phyloP scores from a whole-genome alignment of 2,329 filamentous ascomycete genomes.

The Amauroascus niger region DNA sequence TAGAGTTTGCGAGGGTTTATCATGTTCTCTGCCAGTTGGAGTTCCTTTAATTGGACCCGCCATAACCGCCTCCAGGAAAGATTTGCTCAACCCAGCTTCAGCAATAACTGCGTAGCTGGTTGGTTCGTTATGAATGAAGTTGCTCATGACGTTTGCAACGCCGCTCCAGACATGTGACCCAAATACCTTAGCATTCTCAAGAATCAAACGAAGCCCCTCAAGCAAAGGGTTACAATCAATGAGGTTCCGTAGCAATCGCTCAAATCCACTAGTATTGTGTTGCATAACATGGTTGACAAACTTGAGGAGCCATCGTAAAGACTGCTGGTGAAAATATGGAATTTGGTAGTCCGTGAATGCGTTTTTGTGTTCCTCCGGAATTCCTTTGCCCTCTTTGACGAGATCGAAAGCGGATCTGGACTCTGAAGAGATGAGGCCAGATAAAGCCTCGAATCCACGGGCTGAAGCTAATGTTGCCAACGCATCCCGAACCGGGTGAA shows the following conservation, averaged over 20 bases:
- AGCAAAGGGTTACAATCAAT: constrained; percentile 87
- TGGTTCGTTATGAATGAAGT: constrained; percentile 97
- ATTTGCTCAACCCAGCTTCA: constrained; percentile 82
- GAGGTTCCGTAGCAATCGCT: constrained; percentile 80
- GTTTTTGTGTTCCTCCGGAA: constrained; percentile 62
- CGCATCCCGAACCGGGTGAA: constrained; percentile 75
- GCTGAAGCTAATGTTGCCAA: constrained; percentile 73
- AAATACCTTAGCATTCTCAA: constrained; percentile 68
- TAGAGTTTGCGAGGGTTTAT: constrained; percentile 29
- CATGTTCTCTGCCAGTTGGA: constrained; percentile 27
- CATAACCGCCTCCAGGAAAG: constrained; percentile 72
- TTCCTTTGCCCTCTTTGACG: constrained; percentile 60
- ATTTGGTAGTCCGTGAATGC: constrained; percentile 86
- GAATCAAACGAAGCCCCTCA: constrained; percentile 66
- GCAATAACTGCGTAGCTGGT: constrained; percentile 94
- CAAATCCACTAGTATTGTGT: constrained; percentile 71
- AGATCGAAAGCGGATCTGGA: constrained; percentile 60
- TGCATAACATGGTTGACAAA: constrained; percentile 94
- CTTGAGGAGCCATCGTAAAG: constrained; percentile 85
- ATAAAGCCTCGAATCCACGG: constrained; percentile 78
- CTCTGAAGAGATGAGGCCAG: constrained; percentile 73
- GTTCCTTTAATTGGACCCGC: constrained; percentile 29
- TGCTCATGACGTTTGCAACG: constrained; percentile 80
- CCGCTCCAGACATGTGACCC: constrained; percentile 95
- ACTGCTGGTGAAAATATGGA: constrained; percentile 86